These are phyloP conservation scores for Saitozyma sp. DNA, from an alignment of 768 basidiomycete species.

Conservation along the genomic window DNA sequence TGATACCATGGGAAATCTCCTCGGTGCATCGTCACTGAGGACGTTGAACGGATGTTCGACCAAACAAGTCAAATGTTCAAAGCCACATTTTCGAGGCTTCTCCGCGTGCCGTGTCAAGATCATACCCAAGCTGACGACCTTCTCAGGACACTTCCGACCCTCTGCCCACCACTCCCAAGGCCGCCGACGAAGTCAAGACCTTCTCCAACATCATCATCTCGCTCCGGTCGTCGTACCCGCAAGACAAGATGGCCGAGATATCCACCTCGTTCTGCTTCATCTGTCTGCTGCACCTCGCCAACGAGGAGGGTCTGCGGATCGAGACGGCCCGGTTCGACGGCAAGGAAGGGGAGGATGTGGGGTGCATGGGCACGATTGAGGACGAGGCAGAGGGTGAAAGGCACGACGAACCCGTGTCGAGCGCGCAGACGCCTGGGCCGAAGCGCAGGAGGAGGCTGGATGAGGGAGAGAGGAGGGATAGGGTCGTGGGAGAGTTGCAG, in stretches of 20 bases:
- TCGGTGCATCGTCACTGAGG: too few species aligned
- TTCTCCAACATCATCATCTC: constrained; percentile 70
- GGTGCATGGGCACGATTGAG: constrained; percentile 36
- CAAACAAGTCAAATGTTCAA: too few species aligned
- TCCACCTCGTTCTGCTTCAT: constrained; percentile 99
- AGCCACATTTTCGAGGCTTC: too few species aligned
- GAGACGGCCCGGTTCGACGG: constrained; percentile 54
- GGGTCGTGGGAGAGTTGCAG: constrained; percentile 49
- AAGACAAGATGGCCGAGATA: constrained; percentile 95
- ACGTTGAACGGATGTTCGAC: too few species aligned
- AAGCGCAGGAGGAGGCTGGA: constrained; percentile 29
- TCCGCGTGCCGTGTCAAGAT: too few species aligned
- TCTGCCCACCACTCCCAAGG: constrained; percentile 2
- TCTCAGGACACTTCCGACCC: too few species aligned
- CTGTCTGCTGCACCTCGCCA: constrained; percentile 91
- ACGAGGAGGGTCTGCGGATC: constrained; percentile 90
- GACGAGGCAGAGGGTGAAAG: neutral
- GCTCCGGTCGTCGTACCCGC: constrained; percentile 77
- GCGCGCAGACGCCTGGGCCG: neutral
- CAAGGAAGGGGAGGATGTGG: constrained; percentile 42
- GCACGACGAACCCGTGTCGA: neutral
- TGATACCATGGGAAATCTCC: too few species aligned
- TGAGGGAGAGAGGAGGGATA: constrained; percentile 36
- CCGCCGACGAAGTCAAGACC: constrained; percentile 40
- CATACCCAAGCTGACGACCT: too few species aligned